Percentiles rank a stretch among this genome's conserved stretches.
These are phyloP conservation scores for Fusarium virguliforme DNA, from an alignment of 2,329 filamentous ascomycete genomes.

Conservation along the genomic window DNA sequence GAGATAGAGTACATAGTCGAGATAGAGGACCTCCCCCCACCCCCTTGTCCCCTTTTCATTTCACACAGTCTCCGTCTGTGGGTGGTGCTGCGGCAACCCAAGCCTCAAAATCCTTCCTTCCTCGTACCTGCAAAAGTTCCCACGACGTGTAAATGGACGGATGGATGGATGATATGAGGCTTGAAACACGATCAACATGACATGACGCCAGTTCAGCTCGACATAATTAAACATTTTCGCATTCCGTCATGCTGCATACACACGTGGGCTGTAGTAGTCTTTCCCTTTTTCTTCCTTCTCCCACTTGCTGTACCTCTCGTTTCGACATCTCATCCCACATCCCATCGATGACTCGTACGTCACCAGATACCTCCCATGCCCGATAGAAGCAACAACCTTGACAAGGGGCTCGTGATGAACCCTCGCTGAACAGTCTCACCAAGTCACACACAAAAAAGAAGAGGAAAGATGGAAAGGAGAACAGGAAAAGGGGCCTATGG, in stretches of 20 bases:
- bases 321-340: conserved; percentile 7
- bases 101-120: conserved; percentile 5
- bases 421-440: conserved; percentile 33
- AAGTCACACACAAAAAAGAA: conserved; percentile 36
- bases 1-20: not conserved
- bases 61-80: not conserved
- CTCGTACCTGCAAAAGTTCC: not conserved
- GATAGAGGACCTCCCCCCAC: not conserved
- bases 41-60: not conserved
- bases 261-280: conserved; percentile 19
- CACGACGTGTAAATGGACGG: not conserved
- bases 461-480: not conserved
- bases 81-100: not conserved
- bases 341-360: not conserved
- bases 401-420: not conserved
- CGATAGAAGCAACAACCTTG: conserved; percentile 8
- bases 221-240: conserved; percentile 43
- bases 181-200: conserved; percentile 13
- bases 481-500: conserved; percentile 2
- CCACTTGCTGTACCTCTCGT: not conserved
- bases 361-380: conserved; percentile 4
- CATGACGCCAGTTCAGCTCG: conserved; percentile 12
- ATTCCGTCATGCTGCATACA: conserved; percentile 47
- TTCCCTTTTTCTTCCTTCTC: not conserved
- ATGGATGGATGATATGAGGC: conserved; percentile 2